These are phyloP conservation scores for Garcia nutans DNA, from an alignment of 345 rosid genomes.

Conservation along the genomic window DNA sequence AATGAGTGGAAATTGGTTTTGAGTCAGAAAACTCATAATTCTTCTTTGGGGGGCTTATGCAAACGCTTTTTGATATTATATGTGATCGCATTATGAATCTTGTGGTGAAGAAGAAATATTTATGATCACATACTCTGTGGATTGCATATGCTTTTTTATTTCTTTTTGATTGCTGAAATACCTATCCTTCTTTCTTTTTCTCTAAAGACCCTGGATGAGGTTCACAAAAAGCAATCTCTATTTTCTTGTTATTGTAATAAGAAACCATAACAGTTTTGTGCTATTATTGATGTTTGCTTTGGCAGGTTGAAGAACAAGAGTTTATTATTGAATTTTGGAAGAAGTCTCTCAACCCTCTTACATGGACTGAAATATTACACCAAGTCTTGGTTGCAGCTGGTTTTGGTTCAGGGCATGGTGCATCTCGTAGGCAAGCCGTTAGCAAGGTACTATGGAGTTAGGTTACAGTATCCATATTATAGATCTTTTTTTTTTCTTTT, in stretches of 20 bases:
- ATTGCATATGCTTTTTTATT: background rate
- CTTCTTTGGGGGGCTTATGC: background rate
- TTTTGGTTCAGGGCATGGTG: conserved; percentile 66
- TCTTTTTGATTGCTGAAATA: background rate
- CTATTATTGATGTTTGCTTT: conserved; percentile 20
- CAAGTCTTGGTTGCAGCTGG: conserved; percentile 92
- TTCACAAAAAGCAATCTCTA: background rate
- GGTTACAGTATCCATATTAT: background rate
- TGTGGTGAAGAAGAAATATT: background rate
- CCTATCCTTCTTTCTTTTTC: background rate
- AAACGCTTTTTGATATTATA: background rate
- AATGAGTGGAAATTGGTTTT: background rate
- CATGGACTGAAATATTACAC: conserved; percentile 85
- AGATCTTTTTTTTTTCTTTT: background rate
- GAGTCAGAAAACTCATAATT: background rate
- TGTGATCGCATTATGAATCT: conserved; percentile 3
- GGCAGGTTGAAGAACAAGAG: conserved; percentile 73
- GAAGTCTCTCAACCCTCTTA: conserved; percentile 78
- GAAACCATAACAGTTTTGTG: background rate
- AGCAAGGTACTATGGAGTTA: conserved; percentile 55
- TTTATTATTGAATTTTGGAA: conserved; percentile 71
- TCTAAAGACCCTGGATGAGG: background rate
- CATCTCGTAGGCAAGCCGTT: conserved; percentile 48
- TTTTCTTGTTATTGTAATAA: background rate
- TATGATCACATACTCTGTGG: background rate